Percentiles rank a stretch among this genome's conserved stretches.
Conservation (phyloP, 2,329 filamentous ascomycete species). For the Epichloe gansuensis region DNA sequence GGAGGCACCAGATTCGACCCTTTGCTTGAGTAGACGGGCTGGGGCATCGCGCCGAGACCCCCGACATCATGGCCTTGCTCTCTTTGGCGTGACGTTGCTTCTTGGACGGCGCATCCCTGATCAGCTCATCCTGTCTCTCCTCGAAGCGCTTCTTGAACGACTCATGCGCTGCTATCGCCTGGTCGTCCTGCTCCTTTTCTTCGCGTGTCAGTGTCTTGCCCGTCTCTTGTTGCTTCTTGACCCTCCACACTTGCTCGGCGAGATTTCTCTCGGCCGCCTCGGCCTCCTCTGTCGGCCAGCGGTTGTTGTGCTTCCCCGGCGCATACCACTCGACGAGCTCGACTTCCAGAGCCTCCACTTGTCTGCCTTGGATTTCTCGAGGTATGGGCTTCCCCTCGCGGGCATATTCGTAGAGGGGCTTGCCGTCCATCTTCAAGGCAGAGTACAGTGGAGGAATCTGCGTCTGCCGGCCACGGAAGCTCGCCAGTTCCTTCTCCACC, state of each 20-base stretch:
- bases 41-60: slow-evolving; percentile 42
- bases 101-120: slow-evolving; percentile 35
- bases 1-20: slow-evolving; percentile 42
- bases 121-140: slow-evolving; percentile 43
- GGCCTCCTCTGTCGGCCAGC: slow-evolving; percentile 71
- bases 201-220: slow-evolving; percentile 38
- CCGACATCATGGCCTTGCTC: slow-evolving; percentile 41
- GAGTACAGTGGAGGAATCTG: slow-evolving; percentile 91
- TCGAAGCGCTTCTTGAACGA: slow-evolving; percentile 46
- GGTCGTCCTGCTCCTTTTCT: slow-evolving; percentile 42
- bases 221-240: slow-evolving; percentile 43
- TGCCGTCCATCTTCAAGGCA: slow-evolving; percentile 84
- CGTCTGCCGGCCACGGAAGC: slow-evolving; percentile 72
- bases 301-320: slow-evolving; percentile 65
- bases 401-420: slow-evolving; percentile 92
- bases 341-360: slow-evolving; percentile 65
- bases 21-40: slow-evolving; percentile 25
- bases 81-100: slow-evolving; percentile 18
- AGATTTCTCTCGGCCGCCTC: slow-evolving; percentile 62
- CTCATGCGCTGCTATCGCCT: slow-evolving; percentile 44
- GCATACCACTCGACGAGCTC: slow-evolving; percentile 79
- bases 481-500: slow-evolving; percentile 63
- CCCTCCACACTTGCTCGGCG: slow-evolving; percentile 58
- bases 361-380: slow-evolving; percentile 66
- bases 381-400: slow-evolving; percentile 80